These are phyloP conservation scores for Polygonum aviculare DNA, from an alignment of 148 eudicot species.

Conservation along the genomic window DNA sequence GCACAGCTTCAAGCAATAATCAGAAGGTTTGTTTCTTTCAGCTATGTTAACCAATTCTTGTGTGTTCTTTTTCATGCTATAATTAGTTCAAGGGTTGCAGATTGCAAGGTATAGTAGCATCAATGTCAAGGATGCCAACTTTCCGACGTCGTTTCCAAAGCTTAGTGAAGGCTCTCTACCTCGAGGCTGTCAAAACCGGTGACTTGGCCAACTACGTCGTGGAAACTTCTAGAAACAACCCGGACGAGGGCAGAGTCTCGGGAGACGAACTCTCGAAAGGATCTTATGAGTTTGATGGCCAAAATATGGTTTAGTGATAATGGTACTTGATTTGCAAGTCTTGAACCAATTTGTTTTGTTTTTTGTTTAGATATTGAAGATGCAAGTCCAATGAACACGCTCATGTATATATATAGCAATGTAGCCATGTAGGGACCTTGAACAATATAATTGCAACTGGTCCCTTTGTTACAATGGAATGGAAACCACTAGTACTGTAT, in stretches of 20 bases:
- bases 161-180: slow-evolving; percentile 58
- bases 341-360: too few species aligned
- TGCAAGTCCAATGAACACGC: neutral
- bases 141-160: slow-evolving; percentile 66
- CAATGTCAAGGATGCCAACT: slow-evolving; percentile 75
- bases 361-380: neutral
- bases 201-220: slow-evolving; percentile 24
- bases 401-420: neutral
- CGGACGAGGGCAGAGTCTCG: neutral
- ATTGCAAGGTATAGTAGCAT: slow-evolving; percentile 73
- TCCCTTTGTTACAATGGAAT: too few species aligned
- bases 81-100: slow-evolving; percentile 18
- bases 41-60: neutral
- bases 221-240: slow-evolving; percentile 8
- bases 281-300: neutral
- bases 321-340: neutral
- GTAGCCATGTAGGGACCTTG: too few species aligned
- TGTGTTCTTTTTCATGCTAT: neutral
- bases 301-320: neutral
- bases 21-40: slow-evolving; percentile 39
- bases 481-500: too few species aligned
- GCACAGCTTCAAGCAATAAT: slow-evolving; percentile 74
- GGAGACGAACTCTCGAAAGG: neutral
- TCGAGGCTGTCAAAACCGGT: slow-evolving; percentile 55
- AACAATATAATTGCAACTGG: too few species aligned